phyloP scores from a whole-genome alignment of 345 rosid genomes.

The Citrus inodora region DNA sequence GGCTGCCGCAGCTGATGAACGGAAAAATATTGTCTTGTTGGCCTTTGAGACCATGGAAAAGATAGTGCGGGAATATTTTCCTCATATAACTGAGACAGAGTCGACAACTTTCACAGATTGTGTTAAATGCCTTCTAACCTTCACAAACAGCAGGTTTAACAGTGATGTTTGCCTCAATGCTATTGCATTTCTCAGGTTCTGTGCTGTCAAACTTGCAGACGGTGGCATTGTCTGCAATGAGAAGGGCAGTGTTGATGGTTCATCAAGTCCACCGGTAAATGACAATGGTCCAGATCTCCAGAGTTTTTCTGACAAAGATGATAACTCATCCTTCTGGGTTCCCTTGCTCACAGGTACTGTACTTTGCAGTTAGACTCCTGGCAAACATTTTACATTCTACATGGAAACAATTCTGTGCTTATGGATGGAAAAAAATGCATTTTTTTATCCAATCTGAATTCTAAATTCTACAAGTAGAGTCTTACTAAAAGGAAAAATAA shows the following conservation, averaged over 20 bases:
- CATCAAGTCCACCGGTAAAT: slow-evolving; percentile 19
- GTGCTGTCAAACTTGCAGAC: slow-evolving; percentile 91
- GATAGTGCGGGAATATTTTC: slow-evolving; percentile 88
- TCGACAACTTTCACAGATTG: slow-evolving; percentile 85
- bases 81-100: slow-evolving; percentile 95
- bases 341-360: slow-evolving; percentile 85
- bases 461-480: too few species aligned
- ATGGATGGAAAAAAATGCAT: not conserved
- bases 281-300: slow-evolving; percentile 38
- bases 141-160: slow-evolving; percentile 84
- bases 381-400: not conserved
- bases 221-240: slow-evolving; percentile 77
- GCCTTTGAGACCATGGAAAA: slow-evolving; percentile 96
- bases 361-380: not conserved
- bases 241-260: slow-evolving; percentile 42
- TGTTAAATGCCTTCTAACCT: slow-evolving; percentile 86
- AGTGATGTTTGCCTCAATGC: slow-evolving; percentile 95
- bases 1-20: slow-evolving; percentile 85
- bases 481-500: not conserved
- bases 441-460: not conserved
- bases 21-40: slow-evolving; percentile 76
- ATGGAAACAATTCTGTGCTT: not conserved
- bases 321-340: slow-evolving; percentile 83
- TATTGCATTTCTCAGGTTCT: slow-evolving; percentile 89
- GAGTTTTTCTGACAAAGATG: slow-evolving; percentile 52